phyloP scores from a whole-genome alignment of 2,329 filamentous ascomycete species.

The Nemania abortiva region DNA sequence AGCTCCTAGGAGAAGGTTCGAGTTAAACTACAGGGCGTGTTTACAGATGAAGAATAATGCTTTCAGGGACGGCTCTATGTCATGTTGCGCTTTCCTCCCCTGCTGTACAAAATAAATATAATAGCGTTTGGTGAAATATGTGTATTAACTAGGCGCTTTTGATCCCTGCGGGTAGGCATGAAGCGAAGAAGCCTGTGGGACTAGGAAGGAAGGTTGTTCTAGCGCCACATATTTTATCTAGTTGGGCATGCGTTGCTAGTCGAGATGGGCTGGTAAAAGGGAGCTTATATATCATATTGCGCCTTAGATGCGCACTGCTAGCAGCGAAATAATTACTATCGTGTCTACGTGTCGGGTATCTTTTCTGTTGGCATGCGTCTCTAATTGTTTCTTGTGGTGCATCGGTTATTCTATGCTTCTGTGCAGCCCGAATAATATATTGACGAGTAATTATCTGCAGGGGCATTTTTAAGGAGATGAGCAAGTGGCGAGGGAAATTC shows the following conservation, averaged over 20 bases:
- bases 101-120: conserved; percentile 27
- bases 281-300: too few species aligned
- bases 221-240: background rate
- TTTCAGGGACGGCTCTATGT: background rate
- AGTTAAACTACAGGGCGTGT: background rate
- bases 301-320: background rate
- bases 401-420: too few species aligned
- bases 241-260: background rate
- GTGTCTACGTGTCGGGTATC: too few species aligned
- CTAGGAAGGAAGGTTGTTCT: conserved; percentile 8
- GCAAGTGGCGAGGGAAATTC: too few species aligned
- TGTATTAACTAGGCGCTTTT: conserved; percentile 4
- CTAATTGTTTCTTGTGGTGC: too few species aligned
- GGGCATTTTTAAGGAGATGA: background rate
- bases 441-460: background rate
- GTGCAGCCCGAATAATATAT: background rate
- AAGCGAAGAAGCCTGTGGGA: background rate
- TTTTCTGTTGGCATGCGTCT: too few species aligned
- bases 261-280: background rate
- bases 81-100: background rate
- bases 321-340: background rate
- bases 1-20: conserved; percentile 37
- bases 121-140: conserved; percentile 14
- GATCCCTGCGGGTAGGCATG: background rate
- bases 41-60: background rate